Base-by-base conservation (phyloP, 805 yeast genomes). In the Wickerhamiella hasegawae region DNA sequence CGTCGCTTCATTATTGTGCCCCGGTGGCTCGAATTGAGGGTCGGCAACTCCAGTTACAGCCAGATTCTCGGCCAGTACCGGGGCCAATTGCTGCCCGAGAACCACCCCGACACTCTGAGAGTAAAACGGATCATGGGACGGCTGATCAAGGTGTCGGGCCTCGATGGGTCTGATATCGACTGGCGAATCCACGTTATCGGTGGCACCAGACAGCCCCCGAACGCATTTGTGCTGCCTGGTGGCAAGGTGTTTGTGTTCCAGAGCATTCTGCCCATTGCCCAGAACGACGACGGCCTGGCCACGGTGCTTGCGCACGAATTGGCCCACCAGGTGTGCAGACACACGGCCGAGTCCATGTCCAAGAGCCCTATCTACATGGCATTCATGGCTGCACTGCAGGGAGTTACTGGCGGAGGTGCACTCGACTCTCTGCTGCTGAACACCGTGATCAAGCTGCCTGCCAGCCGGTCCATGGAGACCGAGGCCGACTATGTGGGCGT, bases 401-500 rank as follows among this genome's bases (percentile, higher is more conserved):
- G 76, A 1, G 45, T 73, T n/a, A 67, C 85, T 4, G 83, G 92
- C 4, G 58, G 73, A 4, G 57, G 65, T 35, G 46, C 58, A 32
- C 49, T 79, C 37, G 69, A 69, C 46, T 65, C 68, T 35, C 43
- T 79, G 22, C 54, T 81, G 12, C 45, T 68, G 18, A 65, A 65
- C 19, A 65, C 83, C 1, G 51, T 72, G 11, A 52, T 84, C 33
- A 69, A 72, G 44, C 69, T 77, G 68, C 96, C 96, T 0, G 79
- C 92, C 0, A 79, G 93, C 1, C 65, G 99, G 47, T 82, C 72
- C 40, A 83, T 83, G 94, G 99, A 90, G 56, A 68, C 83, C 1
- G 98, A 90, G 54, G 97, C 98, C 0, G 98, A 90, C 56, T 76
- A 76, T 47, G 85, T 90, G 21, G 99, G 99, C 0, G 60, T 90